phyloP scores from a whole-genome alignment of 1,139 yeast species.

The Kodamaea plutei region DNA sequence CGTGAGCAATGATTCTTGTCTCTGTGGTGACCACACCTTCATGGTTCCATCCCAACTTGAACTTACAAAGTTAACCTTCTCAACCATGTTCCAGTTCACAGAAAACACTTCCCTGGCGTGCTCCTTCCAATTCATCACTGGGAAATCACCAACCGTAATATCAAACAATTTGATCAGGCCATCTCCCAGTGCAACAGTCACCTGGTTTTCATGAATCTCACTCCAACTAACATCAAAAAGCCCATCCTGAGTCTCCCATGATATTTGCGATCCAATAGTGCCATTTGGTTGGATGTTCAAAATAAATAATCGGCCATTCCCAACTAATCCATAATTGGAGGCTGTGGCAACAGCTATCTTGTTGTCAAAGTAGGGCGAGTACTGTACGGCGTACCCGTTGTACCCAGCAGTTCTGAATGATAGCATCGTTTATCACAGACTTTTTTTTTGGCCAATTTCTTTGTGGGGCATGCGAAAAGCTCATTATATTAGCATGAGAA shows the following conservation, averaged over 20 bases:
- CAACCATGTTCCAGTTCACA: slow-evolving; percentile 82
- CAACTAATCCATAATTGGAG: slow-evolving; percentile 90
- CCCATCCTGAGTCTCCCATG: slow-evolving; percentile 92
- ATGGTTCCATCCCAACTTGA: slow-evolving; percentile 93
- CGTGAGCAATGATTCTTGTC: slow-evolving; percentile 59
- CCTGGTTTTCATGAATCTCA: slow-evolving; percentile 83
- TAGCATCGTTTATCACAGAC: slow-evolving; percentile 63
- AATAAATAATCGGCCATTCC: slow-evolving; percentile 79
- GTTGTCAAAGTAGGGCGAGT: slow-evolving; percentile 89
- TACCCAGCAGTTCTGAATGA: slow-evolving; percentile 73
- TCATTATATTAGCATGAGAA: no score
- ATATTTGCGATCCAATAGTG: slow-evolving; percentile 45
- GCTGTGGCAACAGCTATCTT: slow-evolving; percentile 87
- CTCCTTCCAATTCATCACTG: slow-evolving; percentile 73
- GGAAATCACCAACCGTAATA: slow-evolving; percentile 59
- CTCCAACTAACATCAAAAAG: slow-evolving; percentile 88
- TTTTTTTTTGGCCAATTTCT: no score
- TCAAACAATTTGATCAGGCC: slow-evolving; percentile 85
- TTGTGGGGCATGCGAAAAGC: no score
- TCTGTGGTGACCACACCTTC: slow-evolving; percentile 65
- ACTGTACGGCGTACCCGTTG: slow-evolving; percentile 83
- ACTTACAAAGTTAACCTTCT: slow-evolving; percentile 66
- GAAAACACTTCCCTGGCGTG: slow-evolving; percentile 86
- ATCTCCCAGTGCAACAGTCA: slow-evolving; percentile 82
- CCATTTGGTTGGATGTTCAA: slow-evolving; percentile 70